phyloP scores from a whole-genome alignment of 2,329 filamentous ascomycete species.

The Fusarium dlaminii region DNA sequence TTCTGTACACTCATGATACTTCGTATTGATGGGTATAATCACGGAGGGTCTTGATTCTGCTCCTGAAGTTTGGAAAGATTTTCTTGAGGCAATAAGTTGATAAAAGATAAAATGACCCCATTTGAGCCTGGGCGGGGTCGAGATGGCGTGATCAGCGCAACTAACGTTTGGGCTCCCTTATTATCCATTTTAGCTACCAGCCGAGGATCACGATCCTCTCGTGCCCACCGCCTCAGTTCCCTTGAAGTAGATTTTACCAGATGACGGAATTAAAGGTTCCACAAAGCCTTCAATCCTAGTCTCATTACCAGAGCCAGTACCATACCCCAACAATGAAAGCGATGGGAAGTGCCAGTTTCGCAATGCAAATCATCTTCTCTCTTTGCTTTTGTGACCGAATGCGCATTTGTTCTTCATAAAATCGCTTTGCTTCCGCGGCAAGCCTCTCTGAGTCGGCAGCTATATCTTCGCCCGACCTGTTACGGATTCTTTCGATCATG shows the following conservation, averaged over 20 bases:
- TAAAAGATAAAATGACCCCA: background rate
- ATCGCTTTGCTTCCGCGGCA: background rate
- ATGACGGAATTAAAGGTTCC: background rate
- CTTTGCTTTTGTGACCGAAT: background rate
- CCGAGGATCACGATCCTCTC: constrained; percentile 9
- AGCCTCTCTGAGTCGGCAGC: background rate
- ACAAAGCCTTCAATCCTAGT: too few relatives aligned
- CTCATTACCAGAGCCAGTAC: background rate
- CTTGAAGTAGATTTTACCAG: accelerated
- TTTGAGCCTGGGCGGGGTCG: constrained; percentile 9
- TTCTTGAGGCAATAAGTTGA: constrained; percentile 5
- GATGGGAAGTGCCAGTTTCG: background rate
- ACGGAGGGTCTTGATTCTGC: accelerated
- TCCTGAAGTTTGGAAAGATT: background rate
- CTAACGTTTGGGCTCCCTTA: background rate
- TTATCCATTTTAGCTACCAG: background rate
- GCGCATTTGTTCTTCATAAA: background rate
- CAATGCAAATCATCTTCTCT: background rate
- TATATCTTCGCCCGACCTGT: background rate
- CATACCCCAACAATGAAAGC: background rate
- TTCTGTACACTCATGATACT: background rate
- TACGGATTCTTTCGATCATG: background rate
- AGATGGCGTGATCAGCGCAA: constrained; percentile 19
- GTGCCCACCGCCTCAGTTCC: background rate
- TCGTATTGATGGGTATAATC: background rate